Evolutionary conservation across 345 rosid genomes (phyloP).

Genomic region (Carallia brachiata): DNA sequence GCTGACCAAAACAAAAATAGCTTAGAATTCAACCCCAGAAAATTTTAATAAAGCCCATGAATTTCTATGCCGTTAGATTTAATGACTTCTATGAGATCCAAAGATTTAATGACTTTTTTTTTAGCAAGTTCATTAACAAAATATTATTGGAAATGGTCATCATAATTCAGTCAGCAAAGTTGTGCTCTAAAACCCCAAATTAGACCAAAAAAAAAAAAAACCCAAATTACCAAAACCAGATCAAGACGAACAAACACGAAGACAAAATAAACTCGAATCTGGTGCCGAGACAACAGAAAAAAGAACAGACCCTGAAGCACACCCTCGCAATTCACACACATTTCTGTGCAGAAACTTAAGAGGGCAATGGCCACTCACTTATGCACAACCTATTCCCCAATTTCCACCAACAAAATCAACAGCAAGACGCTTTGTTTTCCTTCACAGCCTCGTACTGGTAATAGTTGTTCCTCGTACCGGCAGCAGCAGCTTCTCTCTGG

Average conservation of each 20-base stretch:
- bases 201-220: too few species aligned
- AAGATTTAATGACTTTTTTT: too few species aligned
- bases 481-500: too few species aligned
- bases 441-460: slow-evolving; percentile 13
- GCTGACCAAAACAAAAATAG: background rate
- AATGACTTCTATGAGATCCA: too few species aligned
- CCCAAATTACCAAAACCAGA: background rate
- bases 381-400: slow-evolving; percentile 16
- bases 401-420: slow-evolving; percentile 17
- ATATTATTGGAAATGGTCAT: too few species aligned
- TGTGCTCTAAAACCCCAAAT: background rate
- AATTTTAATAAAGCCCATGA: background rate
- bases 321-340: background rate
- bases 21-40: slow-evolving; percentile 9
- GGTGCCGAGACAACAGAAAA: background rate
- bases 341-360: background rate
- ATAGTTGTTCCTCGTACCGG: background rate
- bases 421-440: slow-evolving; percentile 16
- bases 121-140: too few species aligned
- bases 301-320: too few species aligned
- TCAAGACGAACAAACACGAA: background rate
- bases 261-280: background rate
- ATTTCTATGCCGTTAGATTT: too few species aligned
- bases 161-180: too few species aligned
- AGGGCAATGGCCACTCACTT: slow-evolving; percentile 54